A percentile compares a stretch with the other conserved stretches of the same genome.
Conservation (phyloP, 345 rosid species). For the Murraya koenigii region DNA sequence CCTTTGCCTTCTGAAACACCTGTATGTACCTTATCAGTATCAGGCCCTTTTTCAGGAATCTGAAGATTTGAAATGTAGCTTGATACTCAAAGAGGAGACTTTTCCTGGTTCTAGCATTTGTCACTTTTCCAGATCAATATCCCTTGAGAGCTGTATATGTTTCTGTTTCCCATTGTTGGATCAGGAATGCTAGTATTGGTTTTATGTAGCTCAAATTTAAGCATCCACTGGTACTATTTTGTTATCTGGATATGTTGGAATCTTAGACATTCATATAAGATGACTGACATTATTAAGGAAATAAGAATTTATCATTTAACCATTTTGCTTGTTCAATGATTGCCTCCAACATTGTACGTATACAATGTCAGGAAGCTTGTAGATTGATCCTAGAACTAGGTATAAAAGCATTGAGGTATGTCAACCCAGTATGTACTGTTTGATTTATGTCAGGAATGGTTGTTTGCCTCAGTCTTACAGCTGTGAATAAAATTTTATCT, state of each 20-base stretch:
- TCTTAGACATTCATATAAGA: not conserved
- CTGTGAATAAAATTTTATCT: not conserved
- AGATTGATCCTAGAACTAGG: not conserved
- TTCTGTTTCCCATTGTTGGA: not conserved
- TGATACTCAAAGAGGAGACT: not conserved
- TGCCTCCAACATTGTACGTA: not conserved
- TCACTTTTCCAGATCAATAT: not conserved
- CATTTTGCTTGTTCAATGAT: not conserved
- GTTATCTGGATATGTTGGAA: not conserved
- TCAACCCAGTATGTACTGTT: not conserved
- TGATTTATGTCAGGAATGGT: not conserved
- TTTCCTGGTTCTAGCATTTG: not conserved
- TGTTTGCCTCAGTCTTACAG: not conserved
- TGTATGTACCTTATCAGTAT: not conserved
- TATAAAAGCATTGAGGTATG: not conserved
- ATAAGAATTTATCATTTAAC: not conserved
- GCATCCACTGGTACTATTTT: not conserved
- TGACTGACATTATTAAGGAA: not conserved
- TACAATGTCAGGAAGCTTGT: not conserved
- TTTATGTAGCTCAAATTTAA: not conserved
- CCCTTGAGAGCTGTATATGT: not conserved
- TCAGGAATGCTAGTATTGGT: not conserved
- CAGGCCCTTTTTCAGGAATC: constrained; percentile 1
- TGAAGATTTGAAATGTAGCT: constrained; percentile 1
- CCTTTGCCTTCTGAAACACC: not conserved